A percentile compares a stretch with the other conserved stretches of the same genome.
These are phyloP conservation scores for Tylopilus sp. DNA, from an alignment of 768 basidiomycete genomes.

Conservation along the genomic window DNA sequence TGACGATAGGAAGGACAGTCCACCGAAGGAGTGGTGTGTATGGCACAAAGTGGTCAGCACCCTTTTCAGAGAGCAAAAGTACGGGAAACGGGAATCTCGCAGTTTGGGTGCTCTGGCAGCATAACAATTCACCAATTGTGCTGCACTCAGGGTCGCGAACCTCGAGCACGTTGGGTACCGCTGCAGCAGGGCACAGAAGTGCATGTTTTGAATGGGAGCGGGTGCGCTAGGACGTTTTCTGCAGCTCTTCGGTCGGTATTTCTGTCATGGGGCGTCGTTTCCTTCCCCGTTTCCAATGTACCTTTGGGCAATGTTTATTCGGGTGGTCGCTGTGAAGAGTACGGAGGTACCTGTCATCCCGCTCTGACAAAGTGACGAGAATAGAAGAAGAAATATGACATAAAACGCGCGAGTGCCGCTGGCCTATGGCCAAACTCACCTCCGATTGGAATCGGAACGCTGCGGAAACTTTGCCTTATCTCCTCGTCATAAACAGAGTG, in stretches of 20 bases:
- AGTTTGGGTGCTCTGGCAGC: constrained; percentile 4
- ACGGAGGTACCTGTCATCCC: too few species aligned
- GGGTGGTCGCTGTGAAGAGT: too few species aligned
- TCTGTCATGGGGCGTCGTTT: too few species aligned
- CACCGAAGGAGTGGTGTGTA: background rate
- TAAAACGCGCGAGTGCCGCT: background rate
- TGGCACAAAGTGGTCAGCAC: too few species aligned
- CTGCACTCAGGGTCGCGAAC: constrained; percentile 9
- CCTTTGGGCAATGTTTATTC: background rate
- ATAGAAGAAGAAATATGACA: background rate
- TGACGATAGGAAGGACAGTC: background rate
- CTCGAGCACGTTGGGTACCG: constrained; percentile 5
- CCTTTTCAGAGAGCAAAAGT: too few species aligned
- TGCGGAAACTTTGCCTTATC: background rate
- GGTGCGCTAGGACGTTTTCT: background rate
- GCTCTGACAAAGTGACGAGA: background rate
- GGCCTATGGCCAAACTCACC: too few species aligned
- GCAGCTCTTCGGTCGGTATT: background rate
- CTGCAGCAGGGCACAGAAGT: constrained; percentile 3
- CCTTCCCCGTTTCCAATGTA: background rate
- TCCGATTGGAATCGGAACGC: background rate
- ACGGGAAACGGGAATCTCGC: constrained; percentile 2
- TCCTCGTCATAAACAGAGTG: background rate
- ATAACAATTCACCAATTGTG: constrained; percentile 11
- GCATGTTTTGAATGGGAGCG: constrained; percentile 4